Base-by-base conservation (phyloP, 495 filamentous ascomycete species). In the Penicillium angulare region DNA sequence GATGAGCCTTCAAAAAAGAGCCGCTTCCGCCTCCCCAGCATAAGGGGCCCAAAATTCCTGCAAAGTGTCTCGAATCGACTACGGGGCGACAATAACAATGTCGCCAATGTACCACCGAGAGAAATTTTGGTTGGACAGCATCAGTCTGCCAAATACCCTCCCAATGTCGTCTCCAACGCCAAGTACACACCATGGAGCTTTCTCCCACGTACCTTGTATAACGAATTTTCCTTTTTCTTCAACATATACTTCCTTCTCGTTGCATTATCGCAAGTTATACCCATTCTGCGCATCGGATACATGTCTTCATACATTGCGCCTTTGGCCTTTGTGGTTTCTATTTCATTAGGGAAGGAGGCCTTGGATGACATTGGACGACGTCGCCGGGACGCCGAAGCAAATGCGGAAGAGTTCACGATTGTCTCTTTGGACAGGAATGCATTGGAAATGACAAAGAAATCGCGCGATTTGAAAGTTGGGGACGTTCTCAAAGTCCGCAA, bases 181-280 rank as follows among this genome's bases (percentile, higher is more conserved):
- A 97, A 97, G 80, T 99, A 97, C 63, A 96, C 92, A n/a, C 82
- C 90, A 0, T 89, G 89, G 78, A 93, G 86, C 51, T 99, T 99
- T 69, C 79, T 99, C 3, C 95, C 95, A 3, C 78, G 89, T 20
- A 97, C 95, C 0, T 75, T 97, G 10, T 99, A 95, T 66, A 96
- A 97, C 73, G 95, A 99, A 59, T 99, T 99, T 63, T 96, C 90
- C 38, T 97, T 97, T 73, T 99, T 99, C 71, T 96, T 97, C 79
- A 99, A 99, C 76, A 85, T 97, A 62, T 99, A 99, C 61, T 99
- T 97, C 67, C 79, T 99, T 7, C 79, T 97, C 5, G 95, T 99
- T 4, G 95, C 95, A 7, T 70, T 97, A 34, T 96, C 91, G 12
- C 95, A 99, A 70, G 85, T 88, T 32, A 88, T 99, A 49, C 90